These are phyloP conservation scores for Globisporangium emineosum DNA, from an alignment of 352 stramenopile genomes.

Conservation along the genomic window DNA sequence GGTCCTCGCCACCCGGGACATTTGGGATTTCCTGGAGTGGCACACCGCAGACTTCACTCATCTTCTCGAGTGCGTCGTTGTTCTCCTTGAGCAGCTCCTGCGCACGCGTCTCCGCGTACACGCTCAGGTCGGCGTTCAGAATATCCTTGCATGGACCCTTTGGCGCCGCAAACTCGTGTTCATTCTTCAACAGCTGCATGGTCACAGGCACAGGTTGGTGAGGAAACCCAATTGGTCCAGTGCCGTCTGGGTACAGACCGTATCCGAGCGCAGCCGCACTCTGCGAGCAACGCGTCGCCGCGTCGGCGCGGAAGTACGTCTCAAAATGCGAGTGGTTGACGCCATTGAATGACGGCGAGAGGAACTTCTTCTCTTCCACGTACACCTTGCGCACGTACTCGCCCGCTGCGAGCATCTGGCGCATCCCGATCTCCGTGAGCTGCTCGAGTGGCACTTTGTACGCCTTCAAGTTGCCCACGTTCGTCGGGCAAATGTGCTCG, in stretches of 20 bases:
- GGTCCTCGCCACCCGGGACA: conserved; percentile 59
- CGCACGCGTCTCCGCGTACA: conserved; percentile 54
- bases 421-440: conserved; percentile 81
- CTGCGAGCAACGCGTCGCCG: conserved; percentile 76
- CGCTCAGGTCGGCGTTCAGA: conserved; percentile 44
- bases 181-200: conserved; percentile 82
- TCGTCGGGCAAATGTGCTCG: conserved; percentile 55
- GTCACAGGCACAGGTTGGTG: conserved; percentile 78
- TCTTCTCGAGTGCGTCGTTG: conserved; percentile 43
- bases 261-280: conserved; percentile 72
- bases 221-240: conserved; percentile 57
- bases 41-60: conserved; percentile 62
- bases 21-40: conserved; percentile 52
- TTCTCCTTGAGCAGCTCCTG: conserved; percentile 58
- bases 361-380: conserved; percentile 60
- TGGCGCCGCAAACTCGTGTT: conserved; percentile 81
- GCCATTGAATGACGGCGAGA: conserved; percentile 69
- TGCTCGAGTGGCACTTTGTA: conserved; percentile 83
- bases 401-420: conserved; percentile 63
- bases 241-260: conserved; percentile 79
- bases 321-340: conserved; percentile 77
- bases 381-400: conserved; percentile 72
- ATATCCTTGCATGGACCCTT: conserved; percentile 68
- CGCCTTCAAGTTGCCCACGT: conserved; percentile 58
- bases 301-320: conserved; percentile 82